Evolutionary conservation across 2,329 filamentous ascomycete genomes (phyloP).

Genomic region (Talaromyces sp.): DNA sequence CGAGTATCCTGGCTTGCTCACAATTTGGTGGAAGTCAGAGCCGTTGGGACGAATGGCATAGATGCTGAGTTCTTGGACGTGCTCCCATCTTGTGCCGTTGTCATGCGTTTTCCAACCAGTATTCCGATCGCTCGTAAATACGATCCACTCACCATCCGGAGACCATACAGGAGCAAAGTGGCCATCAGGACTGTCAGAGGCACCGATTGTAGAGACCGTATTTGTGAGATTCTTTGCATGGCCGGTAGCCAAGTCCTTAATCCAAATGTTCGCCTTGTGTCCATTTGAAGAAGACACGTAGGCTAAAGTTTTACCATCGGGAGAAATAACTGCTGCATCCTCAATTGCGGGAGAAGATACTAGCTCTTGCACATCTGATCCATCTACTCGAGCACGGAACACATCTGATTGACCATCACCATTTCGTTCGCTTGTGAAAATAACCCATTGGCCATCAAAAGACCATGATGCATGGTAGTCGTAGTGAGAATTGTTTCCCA

Average conservation of each 20-base stretch:
- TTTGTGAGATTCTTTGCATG: not conserved
- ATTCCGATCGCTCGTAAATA: not conserved
- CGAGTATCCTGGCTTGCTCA: not conserved
- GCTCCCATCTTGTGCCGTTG: not conserved
- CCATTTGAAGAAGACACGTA: not conserved
- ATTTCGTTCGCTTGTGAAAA: not conserved
- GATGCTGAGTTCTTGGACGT: not conserved
- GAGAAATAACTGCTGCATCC: not conserved
- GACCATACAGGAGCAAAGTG: not conserved
- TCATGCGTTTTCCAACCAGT: not conserved
- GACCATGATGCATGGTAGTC: not conserved
- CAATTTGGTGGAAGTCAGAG: not conserved
- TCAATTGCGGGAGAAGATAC: not conserved
- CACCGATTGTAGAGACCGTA: not conserved
- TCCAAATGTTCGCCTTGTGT: not conserved
- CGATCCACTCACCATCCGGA: not conserved
- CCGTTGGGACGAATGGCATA: not conserved
- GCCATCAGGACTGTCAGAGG: not conserved
- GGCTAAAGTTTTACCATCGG: not conserved
- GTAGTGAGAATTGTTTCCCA: not conserved
- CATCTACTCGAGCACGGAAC: not conserved
- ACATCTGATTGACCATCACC: not conserved
- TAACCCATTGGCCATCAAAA: not conserved
- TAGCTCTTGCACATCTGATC: not conserved
- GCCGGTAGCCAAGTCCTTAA: not conserved